Conservation (phyloP, 2,329 filamentous ascomycete species). For the Xylaria polymorpha region DNA sequence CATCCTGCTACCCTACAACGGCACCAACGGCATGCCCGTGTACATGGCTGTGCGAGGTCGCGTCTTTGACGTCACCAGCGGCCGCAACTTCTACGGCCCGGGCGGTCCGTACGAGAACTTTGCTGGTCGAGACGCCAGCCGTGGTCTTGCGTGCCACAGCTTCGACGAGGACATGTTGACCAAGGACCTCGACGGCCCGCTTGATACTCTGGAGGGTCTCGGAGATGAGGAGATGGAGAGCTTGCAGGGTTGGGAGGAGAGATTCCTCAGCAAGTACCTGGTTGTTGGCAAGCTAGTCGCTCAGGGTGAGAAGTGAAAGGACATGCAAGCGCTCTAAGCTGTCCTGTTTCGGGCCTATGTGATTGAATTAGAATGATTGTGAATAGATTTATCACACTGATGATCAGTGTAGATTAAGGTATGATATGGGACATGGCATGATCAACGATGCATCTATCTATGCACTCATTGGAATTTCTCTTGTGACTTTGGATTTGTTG, state of each 20-base stretch:
- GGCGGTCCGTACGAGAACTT: slow-evolving; percentile 97
- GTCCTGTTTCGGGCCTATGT: background rate
- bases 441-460: background rate
- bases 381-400: background rate
- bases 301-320: slow-evolving; percentile 42
- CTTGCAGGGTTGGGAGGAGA: slow-evolving; percentile 89
- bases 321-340: background rate
- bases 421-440: slow-evolving; percentile 10
- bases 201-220: slow-evolving; percentile 81
- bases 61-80: slow-evolving; percentile 89
- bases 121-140: slow-evolving; percentile 88
- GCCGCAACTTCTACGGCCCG: slow-evolving; percentile 95
- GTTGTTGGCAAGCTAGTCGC: slow-evolving; percentile 88
- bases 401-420: background rate
- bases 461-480: background rate
- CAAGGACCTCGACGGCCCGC: slow-evolving; percentile 83
- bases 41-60: slow-evolving; percentile 91
- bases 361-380: background rate
- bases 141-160: slow-evolving; percentile 88
- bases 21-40: slow-evolving; percentile 77
- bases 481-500: background rate
- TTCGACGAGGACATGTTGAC: slow-evolving; percentile 98
- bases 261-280: slow-evolving; percentile 93
- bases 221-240: slow-evolving; percentile 82
- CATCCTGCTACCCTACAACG: slow-evolving; percentile 88